Conservation (phyloP, 2,329 filamentous ascomycete species). For the Microcyclospora pomicola region DNA sequence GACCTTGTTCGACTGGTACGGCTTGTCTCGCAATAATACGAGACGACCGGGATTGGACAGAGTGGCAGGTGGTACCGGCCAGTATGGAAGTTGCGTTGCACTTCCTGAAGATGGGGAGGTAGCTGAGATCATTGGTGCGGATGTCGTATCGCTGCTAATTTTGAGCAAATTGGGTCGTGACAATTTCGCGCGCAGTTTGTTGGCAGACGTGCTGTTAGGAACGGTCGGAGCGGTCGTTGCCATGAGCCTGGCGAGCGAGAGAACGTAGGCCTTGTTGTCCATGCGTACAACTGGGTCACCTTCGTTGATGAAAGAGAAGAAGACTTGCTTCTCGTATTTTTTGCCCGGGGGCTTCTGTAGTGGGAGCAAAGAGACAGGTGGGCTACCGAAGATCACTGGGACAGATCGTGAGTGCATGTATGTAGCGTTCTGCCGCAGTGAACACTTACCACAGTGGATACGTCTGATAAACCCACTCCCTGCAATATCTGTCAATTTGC, state of each 20-base stretch:
- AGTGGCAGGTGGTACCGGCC: conserved; percentile 52
- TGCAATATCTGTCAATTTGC: conserved; percentile 56
- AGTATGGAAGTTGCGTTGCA: conserved; percentile 25
- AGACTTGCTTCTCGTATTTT: conserved; percentile 44
- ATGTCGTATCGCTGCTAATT: conserved; percentile 1
- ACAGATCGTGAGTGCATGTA: no score
- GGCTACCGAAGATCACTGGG: conserved; percentile 60
- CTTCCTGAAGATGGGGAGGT: not conserved
- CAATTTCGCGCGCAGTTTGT: conserved; percentile 5
- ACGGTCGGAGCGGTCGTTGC: conserved; percentile 32
- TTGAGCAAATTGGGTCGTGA: conserved; percentile 2
- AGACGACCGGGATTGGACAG: conserved; percentile 58
- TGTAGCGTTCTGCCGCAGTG: conserved; percentile 50
- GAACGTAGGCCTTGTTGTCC: conserved; percentile 57
- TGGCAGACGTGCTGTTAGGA: conserved; percentile 1
- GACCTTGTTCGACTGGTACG: conserved; percentile 30
- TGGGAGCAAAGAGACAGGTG: conserved; percentile 59
- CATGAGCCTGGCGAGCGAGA: conserved; percentile 57
- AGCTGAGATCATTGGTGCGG: conserved; percentile 2
- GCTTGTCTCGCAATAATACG: conserved; percentile 45
- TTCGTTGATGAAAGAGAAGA: conserved; percentile 71
- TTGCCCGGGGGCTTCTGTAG: conserved; percentile 41
- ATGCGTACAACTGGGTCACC: conserved; percentile 69
- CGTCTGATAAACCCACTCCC: conserved; percentile 50
- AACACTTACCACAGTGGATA: conserved; percentile 59